Evolutionary conservation across 495 filamentous ascomycete species (phyloP).

Genomic region (Daldinia vernicosa): DNA sequence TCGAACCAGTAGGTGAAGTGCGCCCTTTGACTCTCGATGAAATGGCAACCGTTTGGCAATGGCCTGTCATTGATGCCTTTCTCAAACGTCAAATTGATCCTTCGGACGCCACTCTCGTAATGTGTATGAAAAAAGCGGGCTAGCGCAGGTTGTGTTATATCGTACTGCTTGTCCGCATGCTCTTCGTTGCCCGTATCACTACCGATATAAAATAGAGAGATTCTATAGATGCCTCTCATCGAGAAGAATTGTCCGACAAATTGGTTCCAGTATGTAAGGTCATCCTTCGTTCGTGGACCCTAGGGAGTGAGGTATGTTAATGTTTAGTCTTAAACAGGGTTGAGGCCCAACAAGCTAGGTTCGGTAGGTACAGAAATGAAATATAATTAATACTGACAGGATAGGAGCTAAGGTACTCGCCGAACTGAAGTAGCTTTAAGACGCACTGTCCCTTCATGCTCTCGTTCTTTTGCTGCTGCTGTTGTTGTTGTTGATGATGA

Average conservation of each 20-base stretch:
- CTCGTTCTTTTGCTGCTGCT: slow-evolving; percentile 62
- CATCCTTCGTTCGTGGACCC: slow-evolving; percentile 65
- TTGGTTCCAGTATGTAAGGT: slow-evolving; percentile 73
- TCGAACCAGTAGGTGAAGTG: slow-evolving; percentile 79
- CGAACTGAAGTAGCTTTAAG: slow-evolving; percentile 72
- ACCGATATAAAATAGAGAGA: slow-evolving; percentile 60
- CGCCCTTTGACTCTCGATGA: slow-evolving; percentile 68
- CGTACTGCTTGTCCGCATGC: slow-evolving; percentile 72
- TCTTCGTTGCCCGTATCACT: slow-evolving; percentile 48
- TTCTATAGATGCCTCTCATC: slow-evolving; percentile 70
- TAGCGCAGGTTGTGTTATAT: slow-evolving; percentile 77
- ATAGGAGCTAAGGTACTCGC: slow-evolving; percentile 74
- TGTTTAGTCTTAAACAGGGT: not conserved
- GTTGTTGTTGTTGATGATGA: slow-evolving; percentile 55
- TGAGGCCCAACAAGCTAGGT: not conserved
- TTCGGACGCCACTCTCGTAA: slow-evolving; percentile 81
- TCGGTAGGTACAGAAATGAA: not conserved
- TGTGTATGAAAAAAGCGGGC: slow-evolving; percentile 84
- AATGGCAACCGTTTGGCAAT: slow-evolving; percentile 67
- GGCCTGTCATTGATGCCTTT: slow-evolving; percentile 64
- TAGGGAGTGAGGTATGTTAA: slow-evolving; percentile 45
- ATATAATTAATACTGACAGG: slow-evolving; percentile 54
- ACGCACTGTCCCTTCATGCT: slow-evolving; percentile 66
- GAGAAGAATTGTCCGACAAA: slow-evolving; percentile 84
- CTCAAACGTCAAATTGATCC: slow-evolving; percentile 79